phyloP scores from a whole-genome alignment of 2,329 filamentous ascomycete genomes.

The Didymella arachidicola region DNA sequence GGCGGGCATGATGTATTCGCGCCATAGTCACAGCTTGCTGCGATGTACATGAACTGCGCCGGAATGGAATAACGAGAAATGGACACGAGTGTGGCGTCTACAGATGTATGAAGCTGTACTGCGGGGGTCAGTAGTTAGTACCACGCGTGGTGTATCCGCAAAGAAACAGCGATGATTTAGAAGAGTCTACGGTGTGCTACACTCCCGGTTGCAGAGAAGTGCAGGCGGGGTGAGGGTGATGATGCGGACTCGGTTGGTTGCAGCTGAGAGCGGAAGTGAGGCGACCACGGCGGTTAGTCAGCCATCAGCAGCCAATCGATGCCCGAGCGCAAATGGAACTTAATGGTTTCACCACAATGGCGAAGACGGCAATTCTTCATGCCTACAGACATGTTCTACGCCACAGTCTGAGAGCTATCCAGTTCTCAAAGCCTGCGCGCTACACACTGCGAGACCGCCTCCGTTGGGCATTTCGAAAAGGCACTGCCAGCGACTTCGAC shows the following conservation, averaged over 20 bases:
- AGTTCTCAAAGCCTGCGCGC: conserved; percentile 73
- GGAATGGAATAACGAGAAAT: conserved; percentile 11
- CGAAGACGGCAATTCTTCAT: conserved; percentile 60
- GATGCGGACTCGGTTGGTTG: conserved; percentile 14
- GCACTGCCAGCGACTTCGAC: conserved; percentile 41
- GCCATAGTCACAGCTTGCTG: conserved; percentile 32
- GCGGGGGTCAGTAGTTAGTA: conserved; percentile 29
- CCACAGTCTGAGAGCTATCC: conserved; percentile 71
- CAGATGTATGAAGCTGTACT: conserved; percentile 12
- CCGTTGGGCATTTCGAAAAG: conserved; percentile 52
- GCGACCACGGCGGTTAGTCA: conserved; percentile 14
- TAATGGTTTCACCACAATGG: conserved; percentile 33
- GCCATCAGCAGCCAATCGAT: conserved; percentile 12
- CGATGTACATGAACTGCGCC: conserved; percentile 25
- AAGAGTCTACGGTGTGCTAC: conserved; percentile 30
- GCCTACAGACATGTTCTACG: conserved; percentile 77
- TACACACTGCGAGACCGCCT: conserved; percentile 64
- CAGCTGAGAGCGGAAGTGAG: conserved; percentile 10
- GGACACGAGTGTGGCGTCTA: conserved; percentile 16
- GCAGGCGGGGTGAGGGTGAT: conserved; percentile 32
- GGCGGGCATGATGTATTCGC: conserved; percentile 35
- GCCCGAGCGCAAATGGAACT: conserved; percentile 13
- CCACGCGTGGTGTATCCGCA: conserved; percentile 24
- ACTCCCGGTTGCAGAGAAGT: conserved; percentile 29
- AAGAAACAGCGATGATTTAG: conserved; percentile 18